Evolutionary conservation across 2,329 filamentous ascomycete genomes (phyloP), one percentile per base, ranked within the genome.

Genomic region (Parascedosporium putredinis): DNA sequence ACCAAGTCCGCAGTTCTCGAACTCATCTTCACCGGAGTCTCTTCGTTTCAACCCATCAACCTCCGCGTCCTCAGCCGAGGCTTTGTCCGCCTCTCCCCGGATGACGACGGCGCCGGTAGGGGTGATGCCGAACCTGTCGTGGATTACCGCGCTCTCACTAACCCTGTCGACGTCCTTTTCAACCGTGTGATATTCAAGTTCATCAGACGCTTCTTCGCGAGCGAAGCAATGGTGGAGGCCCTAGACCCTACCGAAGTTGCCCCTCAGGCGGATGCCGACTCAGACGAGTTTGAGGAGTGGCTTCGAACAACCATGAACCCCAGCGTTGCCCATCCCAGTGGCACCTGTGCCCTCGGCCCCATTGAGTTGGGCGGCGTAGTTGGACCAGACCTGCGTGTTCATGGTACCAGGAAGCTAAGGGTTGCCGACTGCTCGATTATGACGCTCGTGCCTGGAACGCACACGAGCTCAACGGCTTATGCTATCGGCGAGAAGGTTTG

Each of bases 101-200:
- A 65, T 3, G 64, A 69, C 40, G 64, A 52, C 34, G 53, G 53
- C 9, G 43, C 36, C 2, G 43, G 43, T 1, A 12, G 29, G 7
- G 54, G 65, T 65, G 3, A 68, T 74, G 29, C 74, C 75, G 50
- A 72, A 74, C 55, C 72, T 68, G 22, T 72, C 67, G 46, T 78
- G 65, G 62, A 70, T 73, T 58, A 55, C 51, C 59, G 64, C 43
- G 57, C 62, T 14, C 56, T 67, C 52, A 69, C 67, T 22, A 66
- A 77, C 54, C 73, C 76, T 7, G 65, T 76, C 40, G 78, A 81
- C 54, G 59, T 74, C 29, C 71, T 71, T 54, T 68, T 67, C n/a
- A 69, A 76, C 42, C 61, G 59, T n/a, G 59, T 61, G 31, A 62
- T 68, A 5, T 55, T 67, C 4, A 65, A 65, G 27, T 67, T 67